A percentile compares a stretch with the other conserved stretches of the same genome.
Conservation (phyloP, 2,329 filamentous ascomycete genomes). For the Lasiodiplodia hormozganensis region DNA sequence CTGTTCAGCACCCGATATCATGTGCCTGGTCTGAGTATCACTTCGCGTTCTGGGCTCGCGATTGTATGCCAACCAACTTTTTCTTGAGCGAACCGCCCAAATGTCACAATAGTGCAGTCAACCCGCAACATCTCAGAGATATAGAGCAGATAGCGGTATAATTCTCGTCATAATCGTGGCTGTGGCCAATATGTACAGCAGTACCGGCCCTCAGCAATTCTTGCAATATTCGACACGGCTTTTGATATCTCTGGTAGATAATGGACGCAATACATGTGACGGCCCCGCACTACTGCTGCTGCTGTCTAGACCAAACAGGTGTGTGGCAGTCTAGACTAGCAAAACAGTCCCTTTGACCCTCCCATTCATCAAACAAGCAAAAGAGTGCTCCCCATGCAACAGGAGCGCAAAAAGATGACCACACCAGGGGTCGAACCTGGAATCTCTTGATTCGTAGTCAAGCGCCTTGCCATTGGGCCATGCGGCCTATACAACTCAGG, state of each 20-base stretch:
- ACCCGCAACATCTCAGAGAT: no score
- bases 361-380: background rate
- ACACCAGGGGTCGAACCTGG: slow-evolving; percentile 36
- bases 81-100: background rate
- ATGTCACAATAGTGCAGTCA: background rate
- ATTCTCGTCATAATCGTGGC: background rate
- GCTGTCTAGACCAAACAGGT: no score
- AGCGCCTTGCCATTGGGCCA: slow-evolving; percentile 66
- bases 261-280: no score
- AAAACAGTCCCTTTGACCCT: background rate
- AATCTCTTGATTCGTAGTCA: slow-evolving; percentile 61
- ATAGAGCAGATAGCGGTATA: background rate
- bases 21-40: background rate
- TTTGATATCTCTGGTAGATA: no score
- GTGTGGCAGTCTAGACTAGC: background rate
- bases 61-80: background rate
- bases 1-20: background rate
- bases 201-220: no score
- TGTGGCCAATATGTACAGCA: no score
- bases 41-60: background rate
- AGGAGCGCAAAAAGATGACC: slow-evolving; percentile 21
- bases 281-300: no score
- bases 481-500: slow-evolving; percentile 10
- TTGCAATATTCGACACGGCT: no score
- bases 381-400: background rate